These are phyloP conservation scores for Penicillium herquei DNA, from an alignment of 495 filamentous ascomycete genomes.

Conservation along the genomic window DNA sequence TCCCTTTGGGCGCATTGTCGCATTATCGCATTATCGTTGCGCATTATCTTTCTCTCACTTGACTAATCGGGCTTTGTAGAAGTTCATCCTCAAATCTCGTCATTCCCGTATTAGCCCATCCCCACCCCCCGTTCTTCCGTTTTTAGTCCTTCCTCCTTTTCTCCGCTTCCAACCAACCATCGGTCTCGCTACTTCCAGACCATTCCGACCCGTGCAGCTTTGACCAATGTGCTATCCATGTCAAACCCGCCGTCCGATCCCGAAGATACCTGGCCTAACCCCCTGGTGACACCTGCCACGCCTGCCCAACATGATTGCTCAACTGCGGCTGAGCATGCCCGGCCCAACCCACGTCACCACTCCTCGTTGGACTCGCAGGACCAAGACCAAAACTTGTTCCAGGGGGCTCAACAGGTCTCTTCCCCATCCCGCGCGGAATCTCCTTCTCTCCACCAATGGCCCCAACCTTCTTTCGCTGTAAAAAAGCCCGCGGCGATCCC, in stretches of 20 bases:
- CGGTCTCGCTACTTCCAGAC: constrained; percentile 25
- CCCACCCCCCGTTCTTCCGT: background rate
- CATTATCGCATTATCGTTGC: constrained; percentile 4
- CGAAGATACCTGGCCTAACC: constrained; percentile 45
- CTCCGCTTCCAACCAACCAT: constrained; percentile 3
- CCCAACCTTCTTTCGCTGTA: constrained; percentile 33
- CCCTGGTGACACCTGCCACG: constrained; percentile 51
- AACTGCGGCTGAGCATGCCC: constrained; percentile 30
- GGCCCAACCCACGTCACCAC: constrained; percentile 43
- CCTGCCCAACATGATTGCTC: constrained; percentile 50
- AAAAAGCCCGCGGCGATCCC: constrained; percentile 37
- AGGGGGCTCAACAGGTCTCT: constrained; percentile 30
- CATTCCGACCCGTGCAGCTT: constrained; percentile 30
- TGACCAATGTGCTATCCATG: constrained; percentile 58
- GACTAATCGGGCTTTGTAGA: no score
- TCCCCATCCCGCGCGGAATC: constrained; percentile 44
- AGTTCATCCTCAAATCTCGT: no score
- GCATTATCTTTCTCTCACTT: background rate
- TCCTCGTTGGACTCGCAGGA: constrained; percentile 10
- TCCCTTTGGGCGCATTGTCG: constrained; percentile 21
- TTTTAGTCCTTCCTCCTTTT: no score
- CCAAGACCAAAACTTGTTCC: constrained; percentile 34
- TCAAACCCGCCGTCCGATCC: constrained; percentile 52
- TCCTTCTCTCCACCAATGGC: constrained; percentile 39
- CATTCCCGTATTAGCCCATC: constrained; percentile 7